These are phyloP conservation scores for Leucosporidium yakuticum DNA, from an alignment of 768 basidiomycete genomes.

Conservation along the genomic window DNA sequence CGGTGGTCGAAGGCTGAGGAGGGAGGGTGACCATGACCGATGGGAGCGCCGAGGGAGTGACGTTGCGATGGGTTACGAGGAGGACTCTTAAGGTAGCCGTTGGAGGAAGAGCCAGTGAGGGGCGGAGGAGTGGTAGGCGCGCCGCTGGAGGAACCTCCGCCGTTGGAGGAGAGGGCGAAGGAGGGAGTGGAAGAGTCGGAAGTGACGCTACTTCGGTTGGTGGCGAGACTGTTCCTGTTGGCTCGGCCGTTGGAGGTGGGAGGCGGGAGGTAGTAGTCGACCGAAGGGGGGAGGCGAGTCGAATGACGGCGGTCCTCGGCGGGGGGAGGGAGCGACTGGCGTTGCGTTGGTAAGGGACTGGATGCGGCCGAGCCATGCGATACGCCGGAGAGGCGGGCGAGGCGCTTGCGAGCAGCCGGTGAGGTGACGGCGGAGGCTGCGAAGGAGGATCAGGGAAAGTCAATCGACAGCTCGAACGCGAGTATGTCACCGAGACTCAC, in stretches of 20 bases:
- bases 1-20: too few relatives aligned
- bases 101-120: too few relatives aligned
- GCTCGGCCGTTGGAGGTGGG: too few relatives aligned
- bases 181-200: slow-evolving; percentile 3
- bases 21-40: too few relatives aligned
- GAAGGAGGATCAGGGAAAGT: background rate
- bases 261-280: background rate
- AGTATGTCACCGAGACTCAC: slow-evolving; percentile 7
- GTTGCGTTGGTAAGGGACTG: background rate
- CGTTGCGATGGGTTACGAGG: too few relatives aligned
- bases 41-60: too few relatives aligned
- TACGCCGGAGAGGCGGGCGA: background rate
- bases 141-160: background rate
- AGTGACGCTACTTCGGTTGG: background rate
- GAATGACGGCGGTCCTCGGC: background rate
- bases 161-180: background rate
- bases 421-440: background rate
- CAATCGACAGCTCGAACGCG: background rate
- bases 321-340: background rate
- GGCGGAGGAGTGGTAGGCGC: too few relatives aligned
- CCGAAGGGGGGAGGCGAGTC: background rate
- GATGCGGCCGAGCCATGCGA: too few relatives aligned
- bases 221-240: too few relatives aligned
- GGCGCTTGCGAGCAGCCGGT: background rate
- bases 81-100: too few relatives aligned